Percentiles rank a stretch among this genome's conserved stretches.
Evolutionary conservation across 2,329 filamentous ascomycete genomes (phyloP).

Genomic region (Trichoderma afroharzianum): DNA sequence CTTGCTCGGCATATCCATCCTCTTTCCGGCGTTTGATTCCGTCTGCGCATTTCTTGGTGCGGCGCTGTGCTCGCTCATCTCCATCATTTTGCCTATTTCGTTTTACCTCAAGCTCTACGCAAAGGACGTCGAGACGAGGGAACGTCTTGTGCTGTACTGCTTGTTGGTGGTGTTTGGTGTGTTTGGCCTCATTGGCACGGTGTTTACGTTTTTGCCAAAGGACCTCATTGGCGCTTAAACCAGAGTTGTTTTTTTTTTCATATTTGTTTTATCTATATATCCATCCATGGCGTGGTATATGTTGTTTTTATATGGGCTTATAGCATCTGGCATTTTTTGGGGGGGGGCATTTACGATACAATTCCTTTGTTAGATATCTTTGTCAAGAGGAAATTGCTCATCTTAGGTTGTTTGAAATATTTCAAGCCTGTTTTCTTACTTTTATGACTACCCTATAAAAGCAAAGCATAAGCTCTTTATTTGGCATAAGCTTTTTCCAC

Average conservation of each 20-base stretch:
- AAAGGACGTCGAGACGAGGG: conserved; percentile 59
- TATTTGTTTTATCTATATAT: background rate
- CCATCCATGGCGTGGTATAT: background rate
- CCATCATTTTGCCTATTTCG: conserved; percentile 79
- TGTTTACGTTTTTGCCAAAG: conserved; percentile 85
- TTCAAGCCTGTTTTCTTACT: background rate
- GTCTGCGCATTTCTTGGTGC: conserved; percentile 91
- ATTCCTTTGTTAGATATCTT: background rate
- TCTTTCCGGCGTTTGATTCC: conserved; percentile 75
- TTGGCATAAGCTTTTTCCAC: background rate
- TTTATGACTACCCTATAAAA: background rate
- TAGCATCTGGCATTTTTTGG: background rate
- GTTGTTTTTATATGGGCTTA: background rate
- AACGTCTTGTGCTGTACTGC: conserved; percentile 64
- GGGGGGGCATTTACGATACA: background rate
- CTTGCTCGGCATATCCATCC: conserved; percentile 69
- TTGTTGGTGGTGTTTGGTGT: conserved; percentile 66
- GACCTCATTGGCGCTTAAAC: conserved; percentile 58
- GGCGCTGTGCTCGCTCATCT: conserved; percentile 89
- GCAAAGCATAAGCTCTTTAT: background rate
- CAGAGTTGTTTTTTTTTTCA: background rate
- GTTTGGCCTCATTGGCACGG: conserved; percentile 73
- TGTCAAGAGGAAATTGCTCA: background rate
- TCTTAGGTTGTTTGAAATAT: background rate
- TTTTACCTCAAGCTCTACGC: conserved; percentile 92